Evolutionary conservation across 2,329 filamentous ascomycete species (phyloP).

Genomic region (Penicillium concentricum): DNA sequence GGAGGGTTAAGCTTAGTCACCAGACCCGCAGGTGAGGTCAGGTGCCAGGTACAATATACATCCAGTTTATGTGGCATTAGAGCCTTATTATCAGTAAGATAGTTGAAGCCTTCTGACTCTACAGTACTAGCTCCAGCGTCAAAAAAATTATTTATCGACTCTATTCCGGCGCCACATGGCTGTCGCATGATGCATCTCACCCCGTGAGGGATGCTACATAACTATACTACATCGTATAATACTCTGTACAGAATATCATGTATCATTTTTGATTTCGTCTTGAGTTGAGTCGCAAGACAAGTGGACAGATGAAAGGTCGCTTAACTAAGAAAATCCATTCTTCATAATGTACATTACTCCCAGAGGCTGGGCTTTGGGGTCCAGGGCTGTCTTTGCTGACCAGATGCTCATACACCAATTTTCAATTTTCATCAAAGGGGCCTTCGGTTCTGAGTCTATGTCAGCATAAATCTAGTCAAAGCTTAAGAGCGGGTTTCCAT

Average conservation of each 20-base stretch:
- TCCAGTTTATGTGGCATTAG: not conserved
- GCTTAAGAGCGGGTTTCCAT: constrained; percentile 9
- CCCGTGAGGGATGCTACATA: not conserved
- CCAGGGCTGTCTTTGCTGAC: not conserved
- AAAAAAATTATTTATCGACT: not conserved
- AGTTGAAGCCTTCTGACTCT: not conserved
- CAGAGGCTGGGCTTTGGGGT: not conserved
- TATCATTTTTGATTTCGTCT: not conserved
- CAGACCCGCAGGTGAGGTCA: not conserved
- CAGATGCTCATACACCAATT: not conserved
- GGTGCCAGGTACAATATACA: not conserved
- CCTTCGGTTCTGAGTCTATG: constrained; percentile 17
- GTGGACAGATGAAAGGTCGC: not conserved
- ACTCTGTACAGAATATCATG: not conserved
- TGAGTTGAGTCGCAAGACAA: not conserved
- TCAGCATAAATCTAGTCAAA: constrained; percentile 16
- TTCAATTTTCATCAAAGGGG: constrained; percentile 11
- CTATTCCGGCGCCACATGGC: constrained; percentile 9
- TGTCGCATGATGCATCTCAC: constrained; percentile 10
- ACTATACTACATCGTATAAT: not conserved
- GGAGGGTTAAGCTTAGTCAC: constrained; percentile 6
- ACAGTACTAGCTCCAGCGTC: not conserved
- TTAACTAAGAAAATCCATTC: not conserved
- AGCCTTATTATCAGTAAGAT: not conserved
- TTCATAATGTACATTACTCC: constrained; percentile 1